Percentiles rank a stretch among this genome's conserved stretches.
phyloP scores from a whole-genome alignment of 2,329 filamentous ascomycete genomes.

The Plectosphaerella sp. region DNA sequence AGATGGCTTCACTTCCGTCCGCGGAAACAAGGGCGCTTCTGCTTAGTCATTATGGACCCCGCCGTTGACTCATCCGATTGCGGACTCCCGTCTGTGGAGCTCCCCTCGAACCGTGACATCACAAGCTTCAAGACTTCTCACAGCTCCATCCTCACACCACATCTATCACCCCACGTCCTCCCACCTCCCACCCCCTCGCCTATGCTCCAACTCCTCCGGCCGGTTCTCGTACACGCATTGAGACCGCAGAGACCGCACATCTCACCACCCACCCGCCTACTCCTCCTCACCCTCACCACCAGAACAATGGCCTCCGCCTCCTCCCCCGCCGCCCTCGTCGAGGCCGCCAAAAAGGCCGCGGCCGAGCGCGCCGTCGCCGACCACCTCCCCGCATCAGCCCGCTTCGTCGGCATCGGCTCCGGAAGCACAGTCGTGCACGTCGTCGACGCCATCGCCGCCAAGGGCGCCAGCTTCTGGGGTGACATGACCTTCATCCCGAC shows the following conservation, averaged over 20 bases:
- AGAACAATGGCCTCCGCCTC: constrained; percentile 30
- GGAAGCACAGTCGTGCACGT: constrained; percentile 81
- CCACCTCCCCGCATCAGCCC: constrained; percentile 60
- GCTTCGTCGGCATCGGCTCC: constrained; percentile 73
- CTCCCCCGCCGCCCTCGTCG: constrained; percentile 41
- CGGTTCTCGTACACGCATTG: background rate
- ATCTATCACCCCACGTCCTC: background rate
- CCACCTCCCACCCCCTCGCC: background rate
- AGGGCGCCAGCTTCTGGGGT: constrained; percentile 47
- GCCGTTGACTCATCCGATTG: too few relatives aligned
- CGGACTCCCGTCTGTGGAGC: too few relatives aligned
- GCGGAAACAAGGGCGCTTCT: too few relatives aligned
- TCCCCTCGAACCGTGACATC: too few relatives aligned
- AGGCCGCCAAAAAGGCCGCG: constrained; percentile 70
- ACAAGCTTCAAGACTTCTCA: background rate
- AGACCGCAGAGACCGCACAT: constrained; percentile 10
- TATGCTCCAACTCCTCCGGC: background rate
- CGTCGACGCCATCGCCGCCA: constrained; percentile 71
- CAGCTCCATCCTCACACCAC: background rate
- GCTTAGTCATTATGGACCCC: too few relatives aligned
- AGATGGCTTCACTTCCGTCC: too few relatives aligned
- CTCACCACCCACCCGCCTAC: background rate
- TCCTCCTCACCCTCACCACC: background rate
- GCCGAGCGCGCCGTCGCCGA: constrained; percentile 70
- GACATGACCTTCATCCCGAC: constrained; percentile 86